Conservation (phyloP, 768 basidiomycete species). For the Mrakia gelida region DNA sequence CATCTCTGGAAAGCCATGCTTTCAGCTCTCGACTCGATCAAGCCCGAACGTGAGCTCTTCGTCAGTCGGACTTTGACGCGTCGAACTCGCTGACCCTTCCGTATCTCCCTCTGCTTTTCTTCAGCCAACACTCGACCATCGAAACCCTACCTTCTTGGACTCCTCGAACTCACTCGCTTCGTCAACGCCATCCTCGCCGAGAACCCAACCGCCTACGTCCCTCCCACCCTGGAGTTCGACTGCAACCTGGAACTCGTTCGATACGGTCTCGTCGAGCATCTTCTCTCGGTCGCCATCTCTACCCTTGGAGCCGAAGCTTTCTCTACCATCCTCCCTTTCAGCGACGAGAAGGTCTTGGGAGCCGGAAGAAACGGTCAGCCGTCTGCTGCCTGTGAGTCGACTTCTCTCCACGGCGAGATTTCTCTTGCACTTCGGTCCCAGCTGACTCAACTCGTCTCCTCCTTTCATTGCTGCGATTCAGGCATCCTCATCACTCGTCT, state of each 20-base stretch:
- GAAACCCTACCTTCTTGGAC: conserved; percentile 7
- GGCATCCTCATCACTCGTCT: conserved; percentile 28
- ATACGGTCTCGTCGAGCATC: conserved; percentile 24
- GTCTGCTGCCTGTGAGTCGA: conserved; percentile 17
- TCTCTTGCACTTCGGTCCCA: no score
- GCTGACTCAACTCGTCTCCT: no score
- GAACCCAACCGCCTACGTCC: conserved; percentile 8
- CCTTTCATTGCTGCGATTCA: not conserved
- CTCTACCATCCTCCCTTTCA: not conserved
- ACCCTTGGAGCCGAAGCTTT: conserved; percentile 18
- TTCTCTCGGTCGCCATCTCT: conserved; percentile 1
- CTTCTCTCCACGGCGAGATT: not conserved
- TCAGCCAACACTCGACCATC: not conserved
- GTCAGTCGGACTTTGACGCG: not conserved
- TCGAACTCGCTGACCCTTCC: not conserved
- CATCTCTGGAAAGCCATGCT: not conserved
- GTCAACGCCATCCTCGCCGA: conserved; percentile 9
- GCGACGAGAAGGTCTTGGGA: conserved; percentile 17
- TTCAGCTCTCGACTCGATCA: conserved; percentile 7
- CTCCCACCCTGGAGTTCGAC: conserved; percentile 14
- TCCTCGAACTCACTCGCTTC: conserved; percentile 6
- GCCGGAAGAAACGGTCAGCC: conserved; percentile 22
- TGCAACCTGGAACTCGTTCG: conserved; percentile 11
- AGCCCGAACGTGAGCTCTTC: conserved; percentile 15
- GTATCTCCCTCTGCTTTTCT: not conserved